Evolutionary conservation across 73 alveolate species (phyloP).

Genomic region (Durusdinium trenchii): DNA sequence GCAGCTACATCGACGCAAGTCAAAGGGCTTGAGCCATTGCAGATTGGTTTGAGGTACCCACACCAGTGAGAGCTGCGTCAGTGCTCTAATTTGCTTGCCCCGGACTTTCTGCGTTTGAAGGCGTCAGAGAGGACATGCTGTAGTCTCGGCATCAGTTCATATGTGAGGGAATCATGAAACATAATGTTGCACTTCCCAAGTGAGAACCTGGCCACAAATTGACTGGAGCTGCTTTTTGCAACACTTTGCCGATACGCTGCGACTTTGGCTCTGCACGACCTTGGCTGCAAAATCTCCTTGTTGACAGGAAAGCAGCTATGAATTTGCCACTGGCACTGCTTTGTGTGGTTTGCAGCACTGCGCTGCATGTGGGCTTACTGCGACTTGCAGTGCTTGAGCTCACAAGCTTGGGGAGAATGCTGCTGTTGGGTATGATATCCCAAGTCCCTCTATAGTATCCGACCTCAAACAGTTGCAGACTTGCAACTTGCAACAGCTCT

Average conservation of each 20-base stretch:
- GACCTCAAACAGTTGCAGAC: no score
- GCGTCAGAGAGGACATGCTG: not conserved
- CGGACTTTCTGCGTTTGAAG: conserved; percentile 1
- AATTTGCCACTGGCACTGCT: conserved; percentile 57
- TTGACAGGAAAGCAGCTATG: conserved; percentile 19
- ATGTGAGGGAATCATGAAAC: no score
- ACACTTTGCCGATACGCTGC: not conserved
- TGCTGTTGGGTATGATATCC: no score
- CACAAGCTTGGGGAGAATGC: conserved; percentile 17
- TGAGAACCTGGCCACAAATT: no score
- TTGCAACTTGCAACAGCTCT: no score
- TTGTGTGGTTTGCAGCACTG: conserved; percentile 18
- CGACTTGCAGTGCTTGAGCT: conserved; percentile 3
- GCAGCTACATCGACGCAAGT: not conserved
- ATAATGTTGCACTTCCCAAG: no score
- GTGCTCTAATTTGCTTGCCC: conserved; percentile 20
- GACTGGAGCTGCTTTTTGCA: no score
- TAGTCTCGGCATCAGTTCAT: no score
- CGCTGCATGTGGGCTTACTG: conserved; percentile 69
- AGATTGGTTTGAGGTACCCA: conserved; percentile 67
- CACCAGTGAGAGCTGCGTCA: conserved; percentile 78
- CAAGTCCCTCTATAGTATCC: no score
- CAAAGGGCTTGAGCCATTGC: not conserved
- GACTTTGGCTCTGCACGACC: conserved; percentile 1
- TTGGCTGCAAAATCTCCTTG: not conserved